phyloP scores from a whole-genome alignment of 441 rosid genomes.

The Dalechampia spathulata region DNA sequence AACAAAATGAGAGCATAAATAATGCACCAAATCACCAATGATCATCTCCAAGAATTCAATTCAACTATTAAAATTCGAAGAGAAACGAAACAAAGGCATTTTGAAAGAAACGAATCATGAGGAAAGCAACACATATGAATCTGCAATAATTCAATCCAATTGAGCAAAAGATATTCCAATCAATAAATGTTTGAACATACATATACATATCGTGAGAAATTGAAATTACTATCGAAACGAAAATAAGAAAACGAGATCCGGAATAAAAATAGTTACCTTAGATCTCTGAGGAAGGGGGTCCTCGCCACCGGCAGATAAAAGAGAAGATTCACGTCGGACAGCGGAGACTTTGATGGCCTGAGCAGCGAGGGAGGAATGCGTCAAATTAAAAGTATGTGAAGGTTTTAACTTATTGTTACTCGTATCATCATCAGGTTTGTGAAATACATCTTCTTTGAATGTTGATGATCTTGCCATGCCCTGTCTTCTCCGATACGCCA shows the following conservation, averaged over 20 bases:
- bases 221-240: no score
- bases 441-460: slow-evolving; percentile 62
- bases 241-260: background rate
- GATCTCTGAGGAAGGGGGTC: slow-evolving; percentile 41
- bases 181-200: no score
- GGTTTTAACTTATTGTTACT: slow-evolving; percentile 17
- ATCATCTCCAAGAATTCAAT: no score
- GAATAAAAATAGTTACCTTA: slow-evolving; percentile 32
- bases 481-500: slow-evolving; percentile 94
- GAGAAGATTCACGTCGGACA: slow-evolving; percentile 38
- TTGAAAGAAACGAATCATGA: no score
- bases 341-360: slow-evolving; percentile 74
- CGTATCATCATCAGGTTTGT: slow-evolving; percentile 20
- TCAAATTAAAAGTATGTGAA: slow-evolving; percentile 34
- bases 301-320: slow-evolving; percentile 20
- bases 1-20: background rate
- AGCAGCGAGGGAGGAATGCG: slow-evolving; percentile 51
- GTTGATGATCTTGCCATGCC: slow-evolving; percentile 69
- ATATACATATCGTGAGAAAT: no score
- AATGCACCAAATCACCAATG: no score
- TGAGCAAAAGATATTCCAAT: no score
- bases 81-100: no score
- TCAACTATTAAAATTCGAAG: no score
- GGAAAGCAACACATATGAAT: no score
- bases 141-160: no score